phyloP scores from a whole-genome alignment of 352 stramenopile species.

The Phytophthora idaei region DNA sequence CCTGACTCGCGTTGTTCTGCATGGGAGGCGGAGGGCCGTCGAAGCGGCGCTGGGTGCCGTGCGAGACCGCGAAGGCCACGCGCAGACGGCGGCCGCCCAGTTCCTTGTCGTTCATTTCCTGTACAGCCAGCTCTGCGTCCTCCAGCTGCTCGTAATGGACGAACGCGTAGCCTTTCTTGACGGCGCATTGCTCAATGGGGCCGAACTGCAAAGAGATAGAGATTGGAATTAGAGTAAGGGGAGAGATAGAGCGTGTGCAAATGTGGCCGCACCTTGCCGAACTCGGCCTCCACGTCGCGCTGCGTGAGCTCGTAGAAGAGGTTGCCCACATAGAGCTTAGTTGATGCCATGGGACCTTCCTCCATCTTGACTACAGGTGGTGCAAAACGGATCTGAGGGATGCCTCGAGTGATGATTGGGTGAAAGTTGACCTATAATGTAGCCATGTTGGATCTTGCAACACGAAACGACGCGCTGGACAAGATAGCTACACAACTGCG shows the following conservation, averaged over 20 bases:
- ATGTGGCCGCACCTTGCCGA: slow-evolving; percentile 39
- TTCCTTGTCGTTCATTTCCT: slow-evolving; percentile 59
- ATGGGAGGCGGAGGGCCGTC: slow-evolving; percentile 27
- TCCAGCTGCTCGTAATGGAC: slow-evolving; percentile 54
- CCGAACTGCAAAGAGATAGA: slow-evolving; percentile 47
- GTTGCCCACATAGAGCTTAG: slow-evolving; percentile 77
- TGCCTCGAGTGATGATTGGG: not conserved
- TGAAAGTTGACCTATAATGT: slow-evolving; percentile 16
- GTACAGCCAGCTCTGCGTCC: slow-evolving; percentile 50
- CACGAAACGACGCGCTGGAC: slow-evolving; percentile 36
- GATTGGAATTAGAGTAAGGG: not conserved
- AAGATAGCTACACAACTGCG: not conserved
- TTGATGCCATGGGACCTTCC: slow-evolving; percentile 38
- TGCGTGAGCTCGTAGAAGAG: slow-evolving; percentile 57
- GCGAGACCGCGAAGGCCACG: slow-evolving; percentile 49
- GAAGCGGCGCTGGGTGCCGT: slow-evolving; percentile 33
- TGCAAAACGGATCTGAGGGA: slow-evolving; percentile 24
- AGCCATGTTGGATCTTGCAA: slow-evolving; percentile 33
- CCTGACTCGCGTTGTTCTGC: not conserved
- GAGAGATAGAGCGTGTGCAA: not conserved
- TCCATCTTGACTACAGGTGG: slow-evolving; percentile 12
- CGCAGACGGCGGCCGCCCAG: slow-evolving; percentile 49
- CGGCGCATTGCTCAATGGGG: slow-evolving; percentile 45
- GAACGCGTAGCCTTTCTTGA: slow-evolving; percentile 71
- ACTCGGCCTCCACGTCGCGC: slow-evolving; percentile 51